Evolutionary conservation across 208 protist species (phyloP), one percentile per base, ranked within the genome.

Genomic region (Giardia muris): DNA sequence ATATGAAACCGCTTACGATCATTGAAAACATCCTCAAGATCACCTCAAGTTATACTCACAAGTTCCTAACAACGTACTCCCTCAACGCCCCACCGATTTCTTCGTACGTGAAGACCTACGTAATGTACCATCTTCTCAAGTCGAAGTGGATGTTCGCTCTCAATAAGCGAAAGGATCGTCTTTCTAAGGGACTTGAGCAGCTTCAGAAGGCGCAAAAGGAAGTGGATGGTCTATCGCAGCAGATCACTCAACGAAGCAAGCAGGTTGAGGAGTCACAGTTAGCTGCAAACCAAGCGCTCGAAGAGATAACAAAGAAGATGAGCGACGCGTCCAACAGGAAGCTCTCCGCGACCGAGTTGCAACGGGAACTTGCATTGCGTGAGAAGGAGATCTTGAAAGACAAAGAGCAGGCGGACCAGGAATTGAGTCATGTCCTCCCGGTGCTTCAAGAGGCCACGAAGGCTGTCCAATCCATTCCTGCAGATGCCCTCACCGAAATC

Each of bases 391-490:
- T 90, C 1, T 67, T 2, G 1, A 47, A 90, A 1, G 2, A 90
- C 2, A 90, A 90, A 46, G 43, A 90, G 43, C 2, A 90, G 1
- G 87, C 87, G 1, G 87, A 90, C 2, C 4, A 0, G 0, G 44
- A 47, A 19, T n/a, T 90, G n/a, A 2, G 10, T 1, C 2, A 0
- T 2, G 87, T 90, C 30, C 43, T 47, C 4, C 87, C 87, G 2
- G 1, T 90, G n/a, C 4, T 90, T 3, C 42, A 90, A 47, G 87
- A 90, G 43, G 87, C 87, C 2, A 90, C 1, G n/a, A 2, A 90
- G 43, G 87, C 87, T n/a, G 87, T 90, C 45, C 1, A 47, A 1
- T 44, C 87, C 0, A 90, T 90, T 47, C 87, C 87, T 0, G 19
- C 2, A 4, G 87, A 90, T 47, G 87, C 87, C 2, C 1, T 90